Evolutionary conservation across 345 rosid genomes (phyloP).

Genomic region (Gynandropsis gynandra): DNA sequence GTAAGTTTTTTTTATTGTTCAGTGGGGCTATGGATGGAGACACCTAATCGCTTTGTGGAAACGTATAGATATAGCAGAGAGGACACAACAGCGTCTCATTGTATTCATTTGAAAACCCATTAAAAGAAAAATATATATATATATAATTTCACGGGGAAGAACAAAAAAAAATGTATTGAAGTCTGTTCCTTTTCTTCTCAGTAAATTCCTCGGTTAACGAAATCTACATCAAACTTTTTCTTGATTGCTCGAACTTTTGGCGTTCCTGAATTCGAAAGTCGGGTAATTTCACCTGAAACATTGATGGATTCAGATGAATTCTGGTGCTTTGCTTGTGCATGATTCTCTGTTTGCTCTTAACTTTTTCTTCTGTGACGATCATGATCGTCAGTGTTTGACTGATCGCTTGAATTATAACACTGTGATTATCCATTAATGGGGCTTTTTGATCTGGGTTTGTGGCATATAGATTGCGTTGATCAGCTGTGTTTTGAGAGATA

Average conservation of each 20-base stretch:
- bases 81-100: conserved; percentile 13
- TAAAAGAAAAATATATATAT: neutral
- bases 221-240: neutral
- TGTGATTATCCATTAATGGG: conserved; percentile 11
- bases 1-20: neutral
- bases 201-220: conserved; percentile 10
- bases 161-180: conserved; percentile 10
- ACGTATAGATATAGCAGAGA: conserved; percentile 1
- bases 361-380: conserved; percentile 15
- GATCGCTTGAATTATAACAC: conserved; percentile 15
- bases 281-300: conserved; percentile 16
- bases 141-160: conserved; percentile 23
- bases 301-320: conserved; percentile 11
- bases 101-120: conserved; percentile 1
- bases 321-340: neutral
- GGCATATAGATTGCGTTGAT: neutral
- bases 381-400: conserved; percentile 7
- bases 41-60: conserved; percentile 17
- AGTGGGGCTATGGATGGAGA: conserved; percentile 5
- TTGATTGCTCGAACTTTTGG: conserved; percentile 22
- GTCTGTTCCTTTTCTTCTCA: conserved; percentile 21
- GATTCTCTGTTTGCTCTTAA: conserved; percentile 10
- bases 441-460: conserved; percentile 23
- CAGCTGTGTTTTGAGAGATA: conserved; percentile 16
- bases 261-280: conserved; percentile 21